phyloP scores from a whole-genome alignment of 495 filamentous ascomycete species.

The Halenospora varia region DNA sequence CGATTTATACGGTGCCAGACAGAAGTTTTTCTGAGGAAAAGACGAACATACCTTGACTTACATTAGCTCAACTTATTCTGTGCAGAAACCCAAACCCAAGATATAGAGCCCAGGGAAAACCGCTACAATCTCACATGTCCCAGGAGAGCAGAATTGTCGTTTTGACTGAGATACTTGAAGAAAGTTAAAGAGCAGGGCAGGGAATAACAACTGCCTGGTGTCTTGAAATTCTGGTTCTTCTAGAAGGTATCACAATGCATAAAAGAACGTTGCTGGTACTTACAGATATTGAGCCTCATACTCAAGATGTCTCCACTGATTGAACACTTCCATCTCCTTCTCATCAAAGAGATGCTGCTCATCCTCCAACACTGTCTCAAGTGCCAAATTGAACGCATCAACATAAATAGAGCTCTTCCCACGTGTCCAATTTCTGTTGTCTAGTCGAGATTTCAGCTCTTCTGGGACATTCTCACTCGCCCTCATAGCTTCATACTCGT shows the following conservation, averaged over 20 bases:
- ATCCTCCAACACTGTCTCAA: slow-evolving; percentile 86
- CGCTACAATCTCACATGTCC: too few species aligned
- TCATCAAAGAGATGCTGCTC: slow-evolving; percentile 84
- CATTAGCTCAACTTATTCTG: slow-evolving; percentile 7
- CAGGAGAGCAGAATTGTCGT: too few species aligned
- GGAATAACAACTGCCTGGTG: not conserved
- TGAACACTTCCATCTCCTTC: slow-evolving; percentile 74
- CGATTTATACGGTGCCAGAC: slow-evolving; percentile 84
- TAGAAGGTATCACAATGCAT: not conserved
- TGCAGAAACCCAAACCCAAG: not conserved
- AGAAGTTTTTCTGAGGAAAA: slow-evolving; percentile 93
- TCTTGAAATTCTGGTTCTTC: not conserved
- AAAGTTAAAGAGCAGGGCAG: not conserved
- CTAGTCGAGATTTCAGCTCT: slow-evolving; percentile 26
- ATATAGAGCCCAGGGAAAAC: too few species aligned
- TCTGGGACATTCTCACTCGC: slow-evolving; percentile 33
- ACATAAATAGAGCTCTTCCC: slow-evolving; percentile 86
- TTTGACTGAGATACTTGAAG: not conserved
- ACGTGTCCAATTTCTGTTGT: slow-evolving; percentile 40
- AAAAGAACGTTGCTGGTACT: not conserved
- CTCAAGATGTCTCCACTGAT: slow-evolving; percentile 63
- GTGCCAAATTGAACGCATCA: slow-evolving; percentile 91
- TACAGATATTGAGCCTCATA: slow-evolving; percentile 82
- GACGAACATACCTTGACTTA: slow-evolving; percentile 68
- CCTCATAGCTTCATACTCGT: slow-evolving; percentile 67